These are phyloP conservation scores for Yamadazyma siamensis DNA, from an alignment of 1,139 yeast genomes.

Conservation along the genomic window DNA sequence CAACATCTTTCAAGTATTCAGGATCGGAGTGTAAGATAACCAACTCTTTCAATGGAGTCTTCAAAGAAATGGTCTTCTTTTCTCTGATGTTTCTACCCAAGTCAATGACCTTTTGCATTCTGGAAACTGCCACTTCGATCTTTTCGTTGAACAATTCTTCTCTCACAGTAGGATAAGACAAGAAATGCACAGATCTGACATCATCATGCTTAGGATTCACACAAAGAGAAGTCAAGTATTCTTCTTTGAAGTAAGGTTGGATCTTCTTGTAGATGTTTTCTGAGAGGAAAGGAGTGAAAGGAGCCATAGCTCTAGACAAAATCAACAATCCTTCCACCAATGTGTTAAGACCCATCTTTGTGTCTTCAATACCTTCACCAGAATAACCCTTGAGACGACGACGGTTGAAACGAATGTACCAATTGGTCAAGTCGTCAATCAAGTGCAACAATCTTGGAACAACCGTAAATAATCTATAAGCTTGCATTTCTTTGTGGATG, in stretches of 20 bases:
- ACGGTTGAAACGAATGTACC: slow-evolving; percentile 99
- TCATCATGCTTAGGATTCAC: slow-evolving; percentile 49
- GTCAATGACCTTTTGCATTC: slow-evolving; percentile 97
- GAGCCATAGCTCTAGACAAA: slow-evolving; percentile 95
- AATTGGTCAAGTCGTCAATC: slow-evolving; percentile 93
- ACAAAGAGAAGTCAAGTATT: slow-evolving; percentile 43
- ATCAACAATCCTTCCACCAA: slow-evolving; percentile 86
- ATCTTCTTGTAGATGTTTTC: slow-evolving; percentile 85
- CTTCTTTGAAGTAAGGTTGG: slow-evolving; percentile 55
- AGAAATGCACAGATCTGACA: slow-evolving; percentile 85
- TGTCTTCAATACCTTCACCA: slow-evolving; percentile 78
- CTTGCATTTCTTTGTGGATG: slow-evolving; percentile 86
- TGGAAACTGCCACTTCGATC: slow-evolving; percentile 78
- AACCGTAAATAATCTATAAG: slow-evolving; percentile 89
- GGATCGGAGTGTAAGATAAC: slow-evolving; percentile 81
- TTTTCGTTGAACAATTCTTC: slow-evolving; percentile 74
- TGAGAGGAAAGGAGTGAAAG: slow-evolving; percentile 94
- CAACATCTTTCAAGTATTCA: slow-evolving; percentile 72
- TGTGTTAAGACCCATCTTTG: slow-evolving; percentile 83
- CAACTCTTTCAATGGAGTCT: slow-evolving; percentile 89
- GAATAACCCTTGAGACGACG: slow-evolving; percentile 87
- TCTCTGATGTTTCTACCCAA: slow-evolving; percentile 96
- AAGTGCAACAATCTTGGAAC: slow-evolving; percentile 86
- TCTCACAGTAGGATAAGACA: slow-evolving; percentile 84
- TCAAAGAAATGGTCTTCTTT: slow-evolving; percentile 87